Evolutionary conservation across 176 grass and related monocot genomes (phyloP), one percentile per base, ranked within the genome.

Genomic region (Panicum miliaceum): DNA sequence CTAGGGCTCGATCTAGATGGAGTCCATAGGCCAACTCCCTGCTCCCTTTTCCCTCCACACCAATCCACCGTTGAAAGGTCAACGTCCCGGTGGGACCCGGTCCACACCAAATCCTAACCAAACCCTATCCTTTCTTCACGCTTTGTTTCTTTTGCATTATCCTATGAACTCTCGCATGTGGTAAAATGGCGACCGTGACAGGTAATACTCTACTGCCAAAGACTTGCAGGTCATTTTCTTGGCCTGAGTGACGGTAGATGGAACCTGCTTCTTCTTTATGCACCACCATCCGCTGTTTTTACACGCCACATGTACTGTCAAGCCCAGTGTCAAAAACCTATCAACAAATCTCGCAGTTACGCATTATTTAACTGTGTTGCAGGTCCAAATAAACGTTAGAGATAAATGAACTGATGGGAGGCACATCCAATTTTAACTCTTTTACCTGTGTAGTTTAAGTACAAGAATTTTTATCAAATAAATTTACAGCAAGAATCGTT

Each of bases 161-260:
- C 80, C 80, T 78, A 71, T 43, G 45, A 81, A 66, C 48, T 50
- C n/a, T 25, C 84, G 84, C 89, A 84, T 80, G 81, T 80, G 89
- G 80, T 71, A 71, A 78, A 77, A 34, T 19, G 60, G 73, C 50
- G 52, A 70, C 1, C 2, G 1, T 63, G 86, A 88, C 63, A 29
- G 50, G 63, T 82, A 81, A 34, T 87, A 74, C 70, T 29, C 70
- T 58, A 59, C 26, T 56, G 77, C 35, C 19, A 26, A 26, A 14
- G 59, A 56, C 37, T 12, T 36, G 5, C 48, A 26, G 46, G 66
- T 88, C 75, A 38, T 66, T 88, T 79, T 79, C 81, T 84, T 57
- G 10, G 11, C 36, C 34, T 26, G 23, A 53, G 71, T 73, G 71
- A 73, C 46, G 71, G 71, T 73, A 35, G 71, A 73, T 73, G 71